These are phyloP conservation scores for Raddia distichophylla DNA, from an alignment of 176 grass and related monocot genomes.

Conservation along the genomic window DNA sequence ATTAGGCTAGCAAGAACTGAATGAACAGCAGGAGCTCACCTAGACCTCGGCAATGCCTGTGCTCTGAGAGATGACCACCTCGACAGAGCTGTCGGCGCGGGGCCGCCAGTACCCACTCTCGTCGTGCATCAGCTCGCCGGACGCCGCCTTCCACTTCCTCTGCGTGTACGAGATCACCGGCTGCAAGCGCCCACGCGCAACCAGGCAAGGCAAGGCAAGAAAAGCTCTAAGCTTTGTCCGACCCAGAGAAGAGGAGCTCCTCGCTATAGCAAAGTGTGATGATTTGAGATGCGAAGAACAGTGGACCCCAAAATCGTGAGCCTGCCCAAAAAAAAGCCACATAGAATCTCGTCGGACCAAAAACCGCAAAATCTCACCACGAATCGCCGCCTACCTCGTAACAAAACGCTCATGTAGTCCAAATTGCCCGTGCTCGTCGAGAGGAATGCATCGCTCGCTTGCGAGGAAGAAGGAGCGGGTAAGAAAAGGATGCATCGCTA, in stretches of 20 bases:
- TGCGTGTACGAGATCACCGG: slow-evolving; percentile 90
- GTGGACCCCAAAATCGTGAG: too few species aligned
- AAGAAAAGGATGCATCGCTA: too few species aligned
- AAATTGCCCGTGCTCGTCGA: too few species aligned
- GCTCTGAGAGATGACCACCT: slow-evolving; percentile 86
- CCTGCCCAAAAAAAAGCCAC: too few species aligned
- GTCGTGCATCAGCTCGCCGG: slow-evolving; percentile 86
- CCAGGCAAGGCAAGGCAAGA: background rate
- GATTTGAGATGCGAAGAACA: too few species aligned
- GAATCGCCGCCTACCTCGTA: too few species aligned
- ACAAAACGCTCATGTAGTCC: too few species aligned
- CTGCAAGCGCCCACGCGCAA: slow-evolving; percentile 31
- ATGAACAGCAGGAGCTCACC: slow-evolving; percentile 39
- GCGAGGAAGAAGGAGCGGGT: too few species aligned
- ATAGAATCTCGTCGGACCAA: too few species aligned
- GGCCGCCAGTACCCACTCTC: slow-evolving; percentile 95
- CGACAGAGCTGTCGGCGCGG: slow-evolving; percentile 64
- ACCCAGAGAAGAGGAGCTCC: background rate
- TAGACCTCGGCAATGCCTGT: slow-evolving; percentile 81
- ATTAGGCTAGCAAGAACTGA: background rate
- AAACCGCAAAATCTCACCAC: too few species aligned
- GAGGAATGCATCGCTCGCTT: too few species aligned
- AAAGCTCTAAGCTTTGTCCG: background rate
- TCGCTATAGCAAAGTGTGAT: too few species aligned
- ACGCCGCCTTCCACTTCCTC: slow-evolving; percentile 76